phyloP scores from a whole-genome alignment of 169 alveolate genomes.

The Fabrea salina region DNA sequence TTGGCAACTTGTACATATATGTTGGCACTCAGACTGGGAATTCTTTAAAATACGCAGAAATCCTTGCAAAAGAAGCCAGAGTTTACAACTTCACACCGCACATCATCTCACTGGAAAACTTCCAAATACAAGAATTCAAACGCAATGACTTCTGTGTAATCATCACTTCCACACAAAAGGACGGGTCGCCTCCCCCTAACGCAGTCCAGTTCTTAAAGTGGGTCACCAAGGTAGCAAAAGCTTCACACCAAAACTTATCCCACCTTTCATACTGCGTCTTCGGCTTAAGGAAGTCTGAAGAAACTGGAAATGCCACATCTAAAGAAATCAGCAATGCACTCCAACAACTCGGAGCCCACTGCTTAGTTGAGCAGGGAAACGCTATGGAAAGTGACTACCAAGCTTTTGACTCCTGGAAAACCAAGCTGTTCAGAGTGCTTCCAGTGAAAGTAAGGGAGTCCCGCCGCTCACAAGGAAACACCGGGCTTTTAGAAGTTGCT shows the following conservation, averaged over 20 bases:
- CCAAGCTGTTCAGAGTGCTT: not conserved
- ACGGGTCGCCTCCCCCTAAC: slow-evolving; percentile 20
- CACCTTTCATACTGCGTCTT: slow-evolving; percentile 8
- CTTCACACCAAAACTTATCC: not conserved
- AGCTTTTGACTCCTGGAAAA: slow-evolving; percentile 5
- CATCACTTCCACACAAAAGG: slow-evolving; percentile 14
- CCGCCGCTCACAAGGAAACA: not conserved
- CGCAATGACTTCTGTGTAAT: slow-evolving; percentile 24
- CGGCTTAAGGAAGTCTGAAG: not conserved
- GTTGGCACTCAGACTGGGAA: slow-evolving; percentile 28
- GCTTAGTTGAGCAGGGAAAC: not conserved
- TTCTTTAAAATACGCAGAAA: slow-evolving; percentile 4
- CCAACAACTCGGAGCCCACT: not conserved
- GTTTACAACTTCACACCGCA: not conserved
- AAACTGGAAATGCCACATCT: not conserved
- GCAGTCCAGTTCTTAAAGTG: slow-evolving; percentile 19
- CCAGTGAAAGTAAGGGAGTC: not conserved
- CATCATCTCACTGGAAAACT: not conserved
- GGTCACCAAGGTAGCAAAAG: slow-evolving; percentile 1
- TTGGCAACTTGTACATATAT: slow-evolving; percentile 14
- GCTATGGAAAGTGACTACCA: not conserved
- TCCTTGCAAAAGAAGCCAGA: slow-evolving; percentile 13
- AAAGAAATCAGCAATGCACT: not conserved
- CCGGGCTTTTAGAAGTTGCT: slow-evolving; percentile 6
- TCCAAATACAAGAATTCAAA: slow-evolving; percentile 18